A percentile compares a stretch with the other conserved stretches of the same genome.
Conservation (phyloP, 164 flowering plant species). For the Macadamia tetraphylla region DNA sequence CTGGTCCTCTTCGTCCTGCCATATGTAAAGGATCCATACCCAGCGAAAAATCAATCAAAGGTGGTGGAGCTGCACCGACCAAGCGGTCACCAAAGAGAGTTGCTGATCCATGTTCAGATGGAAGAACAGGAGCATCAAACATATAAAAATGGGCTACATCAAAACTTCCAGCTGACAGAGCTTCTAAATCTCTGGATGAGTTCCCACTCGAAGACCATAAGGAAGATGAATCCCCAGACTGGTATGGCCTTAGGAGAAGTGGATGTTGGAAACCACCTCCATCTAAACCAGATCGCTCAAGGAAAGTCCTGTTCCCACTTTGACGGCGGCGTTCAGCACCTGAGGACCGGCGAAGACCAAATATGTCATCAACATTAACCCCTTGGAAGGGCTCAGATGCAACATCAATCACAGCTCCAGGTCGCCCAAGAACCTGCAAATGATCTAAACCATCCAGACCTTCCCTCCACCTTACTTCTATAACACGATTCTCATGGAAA, state of each 20-base stretch:
- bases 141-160: slow-evolving; percentile 51
- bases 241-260: slow-evolving; percentile 71
- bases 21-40: slow-evolving; percentile 63
- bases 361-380: slow-evolving; percentile 84
- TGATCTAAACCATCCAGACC: slow-evolving; percentile 86
- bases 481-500: slow-evolving; percentile 77
- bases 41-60: slow-evolving; percentile 68
- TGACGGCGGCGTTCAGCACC: slow-evolving; percentile 82
- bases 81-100: slow-evolving; percentile 45
- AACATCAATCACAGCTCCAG: slow-evolving; percentile 74
- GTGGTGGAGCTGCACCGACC: slow-evolving; percentile 60
- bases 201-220: slow-evolving; percentile 58
- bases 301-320: slow-evolving; percentile 43
- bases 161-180: slow-evolving; percentile 51
- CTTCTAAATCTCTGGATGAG: slow-evolving; percentile 56
- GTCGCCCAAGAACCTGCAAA: slow-evolving; percentile 81
- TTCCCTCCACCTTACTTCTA: slow-evolving; percentile 92
- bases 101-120: slow-evolving; percentile 42
- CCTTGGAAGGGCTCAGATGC: slow-evolving; percentile 86
- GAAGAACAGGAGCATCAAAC: slow-evolving; percentile 67
- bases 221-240: slow-evolving; percentile 50
- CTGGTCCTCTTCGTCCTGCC: slow-evolving; percentile 50
- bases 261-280: slow-evolving; percentile 84
- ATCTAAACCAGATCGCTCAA: slow-evolving; percentile 59
- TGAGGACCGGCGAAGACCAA: slow-evolving; percentile 66